Conservation (phyloP, 129 eudicot genomes). For the Kitagawia praeruptora region DNA sequence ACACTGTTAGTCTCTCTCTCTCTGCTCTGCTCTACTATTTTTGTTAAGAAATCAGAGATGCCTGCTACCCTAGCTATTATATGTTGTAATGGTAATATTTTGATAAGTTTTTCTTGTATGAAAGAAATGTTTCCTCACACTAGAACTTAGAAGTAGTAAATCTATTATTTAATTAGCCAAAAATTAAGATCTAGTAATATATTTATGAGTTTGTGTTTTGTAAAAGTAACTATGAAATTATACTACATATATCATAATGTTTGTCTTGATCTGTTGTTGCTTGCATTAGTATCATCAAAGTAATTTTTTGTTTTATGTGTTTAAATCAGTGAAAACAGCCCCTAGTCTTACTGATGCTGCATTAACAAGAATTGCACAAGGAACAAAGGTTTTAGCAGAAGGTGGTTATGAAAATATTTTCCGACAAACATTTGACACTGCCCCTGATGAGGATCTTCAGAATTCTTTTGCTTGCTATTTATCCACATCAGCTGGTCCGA, state of each 20-base stretch:
- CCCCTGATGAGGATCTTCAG: conserved; percentile 42
- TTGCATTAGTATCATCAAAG: not conserved
- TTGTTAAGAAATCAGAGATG: not conserved
- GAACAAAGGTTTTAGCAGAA: conserved; percentile 58
- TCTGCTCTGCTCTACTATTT: not conserved
- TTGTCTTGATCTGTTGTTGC: not conserved
- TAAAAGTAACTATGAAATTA: not conserved
- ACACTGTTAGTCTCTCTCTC: conserved; percentile 36
- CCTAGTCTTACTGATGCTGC: conserved; percentile 56
- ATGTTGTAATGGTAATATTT: not conserved
- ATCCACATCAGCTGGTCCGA: conserved; percentile 63
- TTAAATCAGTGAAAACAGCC: conserved; percentile 51
- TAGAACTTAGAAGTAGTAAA: no score
- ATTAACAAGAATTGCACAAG: conserved; percentile 51
- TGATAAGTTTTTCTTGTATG: not conserved
- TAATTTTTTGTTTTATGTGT: not conserved
- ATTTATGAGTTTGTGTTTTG: not conserved
- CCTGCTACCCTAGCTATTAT: not conserved
- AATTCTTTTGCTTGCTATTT: conserved; percentile 55
- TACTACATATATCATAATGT: not conserved
- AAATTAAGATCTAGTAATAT: not conserved
- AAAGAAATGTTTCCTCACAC: no score
- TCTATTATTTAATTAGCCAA: no score
- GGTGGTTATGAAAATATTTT: conserved; percentile 72
- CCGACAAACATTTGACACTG: conserved; percentile 39